phyloP scores from a whole-genome alignment of 768 basidiomycete species.

The Agrocybe chaxingu region DNA sequence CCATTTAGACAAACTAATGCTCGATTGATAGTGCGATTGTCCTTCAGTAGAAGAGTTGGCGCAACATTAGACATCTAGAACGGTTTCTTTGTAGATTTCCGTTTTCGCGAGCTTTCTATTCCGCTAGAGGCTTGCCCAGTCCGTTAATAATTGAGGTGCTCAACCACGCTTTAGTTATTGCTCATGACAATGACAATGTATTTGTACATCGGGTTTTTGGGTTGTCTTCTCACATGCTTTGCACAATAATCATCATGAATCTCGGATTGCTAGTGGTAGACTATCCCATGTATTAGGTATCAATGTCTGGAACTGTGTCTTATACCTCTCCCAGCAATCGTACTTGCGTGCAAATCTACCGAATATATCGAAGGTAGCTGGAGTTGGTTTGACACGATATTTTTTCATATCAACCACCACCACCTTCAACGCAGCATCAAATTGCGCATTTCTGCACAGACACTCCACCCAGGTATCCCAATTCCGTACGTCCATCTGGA shows the following conservation, averaged over 20 bases:
- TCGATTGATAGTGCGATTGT: conserved; percentile 66
- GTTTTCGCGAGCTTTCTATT: conserved; percentile 40
- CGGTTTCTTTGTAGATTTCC: conserved; percentile 9
- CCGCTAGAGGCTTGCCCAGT: conserved; percentile 45
- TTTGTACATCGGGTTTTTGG: conserved; percentile 14
- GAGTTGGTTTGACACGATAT: conserved; percentile 42
- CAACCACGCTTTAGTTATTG: conserved; percentile 52
- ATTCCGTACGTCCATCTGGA: conserved; percentile 57
- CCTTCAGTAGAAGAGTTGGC: conserved; percentile 80
- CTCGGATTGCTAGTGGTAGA: conserved; percentile 17
- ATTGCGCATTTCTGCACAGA: conserved; percentile 65
- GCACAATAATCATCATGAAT: conserved; percentile 14
- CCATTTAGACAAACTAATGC: conserved; percentile 9
- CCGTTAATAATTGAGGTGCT: conserved; percentile 48
- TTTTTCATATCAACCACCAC: conserved; percentile 66
- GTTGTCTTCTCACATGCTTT: conserved; percentile 1
- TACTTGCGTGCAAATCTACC: conserved; percentile 47
- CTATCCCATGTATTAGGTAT: conserved; percentile 36
- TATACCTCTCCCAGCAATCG: conserved; percentile 29
- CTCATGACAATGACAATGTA: conserved; percentile 21
- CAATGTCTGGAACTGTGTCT: conserved; percentile 33
- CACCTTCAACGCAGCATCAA: conserved; percentile 65
- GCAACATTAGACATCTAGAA: conserved; percentile 18
- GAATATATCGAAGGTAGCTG: conserved; percentile 49
- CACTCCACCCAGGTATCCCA: conserved; percentile 87